Evolutionary conservation across 2,329 filamentous ascomycete species (phyloP), one percentile per base, ranked within the genome.

Genomic region (Hymenoscyphus repandus): DNA sequence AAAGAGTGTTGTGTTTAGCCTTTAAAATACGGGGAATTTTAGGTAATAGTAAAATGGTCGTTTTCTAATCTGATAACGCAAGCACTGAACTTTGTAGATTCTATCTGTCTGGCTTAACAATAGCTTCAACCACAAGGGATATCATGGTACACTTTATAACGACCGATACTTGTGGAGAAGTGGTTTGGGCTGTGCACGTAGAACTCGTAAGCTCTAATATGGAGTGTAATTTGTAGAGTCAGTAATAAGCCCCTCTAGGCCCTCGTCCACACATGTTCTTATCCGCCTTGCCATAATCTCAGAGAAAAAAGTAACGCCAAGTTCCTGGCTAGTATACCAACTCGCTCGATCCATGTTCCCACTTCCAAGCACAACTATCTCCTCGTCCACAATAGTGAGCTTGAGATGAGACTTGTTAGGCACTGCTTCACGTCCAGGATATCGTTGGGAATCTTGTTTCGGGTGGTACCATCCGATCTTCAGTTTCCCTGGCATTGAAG

Each of bases 301-400:
- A 3, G 70, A 72, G 46, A 76, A 74, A 39, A 82, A 72, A 1
- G 75, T 75, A 30, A 93, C 72, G 1, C 88, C 88, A 18, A 93
- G 71, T 69, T 95, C 89, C 68, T 93, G 89, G 66, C 86, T 91
- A 5, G 89, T 93, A 68, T 81, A 91, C 86, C 87, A 93, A 64
- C 86, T 91, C 6, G 89, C 88, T 1, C 88, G 78, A 68, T 95
- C 89, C 75, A 91, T 81, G 64, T 95, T 95, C 1, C 88, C 88
- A 15, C 86, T 91, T 0, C 89, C 89, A 2, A 93, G 70, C 1
- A 93, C 74, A 1, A 84, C 73, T 17, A 82, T 80, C 54, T 82
- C 73, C 1, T 74, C 74, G 64, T 95, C 89, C 2, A 92, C 78
- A 48, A 90, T 75, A 0, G 81, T 85, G 63, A 90, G 75, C 67